Conservation (phyloP, 805 yeast genomes). For the Grigorovia yakushimaensis region DNA sequence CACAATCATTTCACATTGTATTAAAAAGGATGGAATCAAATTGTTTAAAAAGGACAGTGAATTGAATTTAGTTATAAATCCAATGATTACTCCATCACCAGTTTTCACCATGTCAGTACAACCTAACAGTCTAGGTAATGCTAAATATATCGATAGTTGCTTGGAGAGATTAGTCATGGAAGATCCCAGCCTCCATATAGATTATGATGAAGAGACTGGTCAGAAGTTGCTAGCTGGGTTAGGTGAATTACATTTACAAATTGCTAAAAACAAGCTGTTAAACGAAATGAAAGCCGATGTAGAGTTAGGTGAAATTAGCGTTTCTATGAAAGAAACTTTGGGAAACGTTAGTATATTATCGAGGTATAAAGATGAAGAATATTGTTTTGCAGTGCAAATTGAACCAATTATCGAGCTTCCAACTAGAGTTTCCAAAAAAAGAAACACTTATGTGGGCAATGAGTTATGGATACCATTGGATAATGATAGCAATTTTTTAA, state of each 20-base stretch:
- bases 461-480: slow-evolving; percentile 23
- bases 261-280: slow-evolving; percentile 69
- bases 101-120: slow-evolving; percentile 80
- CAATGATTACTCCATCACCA: slow-evolving; percentile 84
- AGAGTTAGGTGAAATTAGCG: slow-evolving; percentile 73
- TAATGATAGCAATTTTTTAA: slow-evolving; percentile 28
- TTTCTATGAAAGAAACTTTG: slow-evolving; percentile 77
- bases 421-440: slow-evolving; percentile 8
- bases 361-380: slow-evolving; percentile 11
- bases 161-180: slow-evolving; percentile 61
- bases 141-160: slow-evolving; percentile 60
- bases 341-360: not conserved
- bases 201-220: slow-evolving; percentile 72
- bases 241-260: slow-evolving; percentile 95
- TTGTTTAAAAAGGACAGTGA: slow-evolving; percentile 32
- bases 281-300: slow-evolving; percentile 76
- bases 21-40: slow-evolving; percentile 41
- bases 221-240: slow-evolving; percentile 93
- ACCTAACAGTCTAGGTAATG: slow-evolving; percentile 77
- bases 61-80: slow-evolving; percentile 44
- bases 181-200: slow-evolving; percentile 76
- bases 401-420: slow-evolving; percentile 9
- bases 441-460: slow-evolving; percentile 14
- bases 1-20: slow-evolving; percentile 59
- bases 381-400: slow-evolving; percentile 14